These are phyloP conservation scores for Xanthoconium stramineum DNA, from an alignment of 768 basidiomycete genomes.

Conservation along the genomic window DNA sequence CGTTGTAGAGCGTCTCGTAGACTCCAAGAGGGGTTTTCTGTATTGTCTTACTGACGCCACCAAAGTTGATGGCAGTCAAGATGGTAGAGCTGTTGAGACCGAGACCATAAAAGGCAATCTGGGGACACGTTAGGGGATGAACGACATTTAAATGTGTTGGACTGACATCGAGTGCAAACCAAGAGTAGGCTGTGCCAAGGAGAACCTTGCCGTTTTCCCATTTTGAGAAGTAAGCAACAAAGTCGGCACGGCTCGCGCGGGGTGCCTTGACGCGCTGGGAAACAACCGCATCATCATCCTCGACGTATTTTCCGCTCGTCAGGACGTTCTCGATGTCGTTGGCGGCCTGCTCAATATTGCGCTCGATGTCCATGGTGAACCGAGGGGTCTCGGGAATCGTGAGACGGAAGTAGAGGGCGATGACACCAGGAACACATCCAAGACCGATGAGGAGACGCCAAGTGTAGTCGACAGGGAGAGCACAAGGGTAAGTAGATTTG, in stretches of 20 bases:
- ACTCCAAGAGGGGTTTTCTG: constrained; percentile 36
- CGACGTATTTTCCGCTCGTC: constrained; percentile 41
- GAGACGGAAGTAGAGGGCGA: constrained; percentile 89
- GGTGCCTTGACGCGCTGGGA: constrained; percentile 62
- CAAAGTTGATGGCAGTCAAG: constrained; percentile 66
- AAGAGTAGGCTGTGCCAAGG: constrained; percentile 74
- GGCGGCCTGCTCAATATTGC: constrained; percentile 71
- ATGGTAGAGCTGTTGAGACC: constrained; percentile 82
- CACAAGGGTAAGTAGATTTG: constrained; percentile 35
- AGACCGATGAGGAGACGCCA: constrained; percentile 91
- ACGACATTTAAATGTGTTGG: not conserved
- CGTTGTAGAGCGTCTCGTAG: constrained; percentile 59
- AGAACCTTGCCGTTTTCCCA: constrained; percentile 81
- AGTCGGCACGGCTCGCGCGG: constrained; percentile 66
- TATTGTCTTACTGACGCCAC: constrained; percentile 33
- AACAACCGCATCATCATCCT: constrained; percentile 50
- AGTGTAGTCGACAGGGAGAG: constrained; percentile 61
- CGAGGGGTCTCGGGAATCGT: constrained; percentile 93
- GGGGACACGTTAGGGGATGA: constrained; percentile 1
- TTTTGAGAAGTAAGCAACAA: constrained; percentile 60
- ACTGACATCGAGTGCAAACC: constrained; percentile 84
- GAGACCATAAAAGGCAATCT: constrained; percentile 88
- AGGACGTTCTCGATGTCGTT: constrained; percentile 72
- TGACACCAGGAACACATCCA: constrained; percentile 74
- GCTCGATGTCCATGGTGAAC: constrained; percentile 88